Base-by-base conservation (phyloP, 768 basidiomycete species). In the Trametes coccinea region DNA sequence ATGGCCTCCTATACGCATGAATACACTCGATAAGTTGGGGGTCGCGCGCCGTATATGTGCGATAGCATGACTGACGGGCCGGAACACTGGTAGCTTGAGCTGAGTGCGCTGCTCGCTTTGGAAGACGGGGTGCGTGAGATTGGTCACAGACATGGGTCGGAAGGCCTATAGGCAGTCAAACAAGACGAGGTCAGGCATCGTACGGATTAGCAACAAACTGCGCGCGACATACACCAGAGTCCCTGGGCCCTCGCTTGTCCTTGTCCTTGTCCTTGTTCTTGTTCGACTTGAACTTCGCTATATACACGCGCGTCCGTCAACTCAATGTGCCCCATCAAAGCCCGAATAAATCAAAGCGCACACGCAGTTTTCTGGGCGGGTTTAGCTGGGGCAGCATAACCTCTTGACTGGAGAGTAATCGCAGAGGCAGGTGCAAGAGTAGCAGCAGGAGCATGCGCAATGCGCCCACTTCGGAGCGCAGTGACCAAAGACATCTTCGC, bases 51-150 rank as follows among this genome's bases (percentile, higher is more conserved):
- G 22, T 22, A 22, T 27, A 29, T 17, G 6, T 22, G 29, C n/a
- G 13, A 54, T 34, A 8, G 13, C 17, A 3, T n/a, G 17, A 68
- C 79, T 66, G 53, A 82, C 82, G 0, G 81, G 77, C 49, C 74
- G 71, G 62, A 85, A 82, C 7, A 66, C 49, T 7, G 82, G 81
- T 6, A 82, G 64, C 2, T 73, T 62, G 10, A 82, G 71, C 33
- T 74, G 72, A 1, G 70, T 68, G 8, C 74, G 70, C 30, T 67
- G 57, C 2, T 79, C 74, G 13, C 71, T 73, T 60, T 78, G 72
- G 54, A 84, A 81, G 13, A 83, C 50, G 0, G 74, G 72, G 17
- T 82, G 72, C 27, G 72, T 74, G 17, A 85, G 63, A 53, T 76
- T 74, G 0, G 64, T 66, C 10, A 66, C 67, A 0, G 81, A 69